A percentile compares a stretch with the other conserved stretches of the same genome.
phyloP scores from a whole-genome alignment of 441 rosid genomes.

The Bruguiera hainesii region DNA sequence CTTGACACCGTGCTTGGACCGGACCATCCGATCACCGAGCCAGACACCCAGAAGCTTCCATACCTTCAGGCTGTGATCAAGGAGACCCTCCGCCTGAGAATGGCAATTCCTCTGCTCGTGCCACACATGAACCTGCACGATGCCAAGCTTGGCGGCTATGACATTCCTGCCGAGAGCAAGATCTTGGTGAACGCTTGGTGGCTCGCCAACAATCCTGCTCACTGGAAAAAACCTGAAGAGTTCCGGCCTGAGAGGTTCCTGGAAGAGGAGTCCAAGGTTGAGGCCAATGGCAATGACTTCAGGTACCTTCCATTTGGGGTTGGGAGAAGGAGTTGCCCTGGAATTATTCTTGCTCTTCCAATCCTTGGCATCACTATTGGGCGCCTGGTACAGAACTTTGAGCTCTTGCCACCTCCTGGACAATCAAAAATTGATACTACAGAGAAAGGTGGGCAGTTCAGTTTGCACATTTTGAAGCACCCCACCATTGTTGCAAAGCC shows the following conservation, averaged over 20 bases:
- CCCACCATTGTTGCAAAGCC: conserved; percentile 86
- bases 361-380: conserved; percentile 87
- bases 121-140: conserved; percentile 98
- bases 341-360: conserved; percentile 89
- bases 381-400: conserved; percentile 87
- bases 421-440: conserved; percentile 68
- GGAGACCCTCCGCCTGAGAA: conserved; percentile 81
- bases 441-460: conserved; percentile 94
- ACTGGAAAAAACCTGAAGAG: conserved; percentile 86
- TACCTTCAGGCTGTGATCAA: conserved; percentile 90
- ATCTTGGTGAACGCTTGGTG: conserved; percentile 93
- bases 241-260: conserved; percentile 94
- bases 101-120: conserved; percentile 96
- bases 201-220: conserved; percentile 83
- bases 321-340: conserved; percentile 96
- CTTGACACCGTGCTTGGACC: conserved; percentile 75
- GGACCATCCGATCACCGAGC: conserved; percentile 75
- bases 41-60: conserved; percentile 69
- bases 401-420: conserved; percentile 89
- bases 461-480: conserved; percentile 85
- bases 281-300: conserved; percentile 90
- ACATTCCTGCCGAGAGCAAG: conserved; percentile 94
- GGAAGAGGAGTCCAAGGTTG: conserved; percentile 87
- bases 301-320: conserved; percentile 92
- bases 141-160: conserved; percentile 78